phyloP scores from a whole-genome alignment of 768 basidiomycete genomes.

The Pleurotus tuber-regium region DNA sequence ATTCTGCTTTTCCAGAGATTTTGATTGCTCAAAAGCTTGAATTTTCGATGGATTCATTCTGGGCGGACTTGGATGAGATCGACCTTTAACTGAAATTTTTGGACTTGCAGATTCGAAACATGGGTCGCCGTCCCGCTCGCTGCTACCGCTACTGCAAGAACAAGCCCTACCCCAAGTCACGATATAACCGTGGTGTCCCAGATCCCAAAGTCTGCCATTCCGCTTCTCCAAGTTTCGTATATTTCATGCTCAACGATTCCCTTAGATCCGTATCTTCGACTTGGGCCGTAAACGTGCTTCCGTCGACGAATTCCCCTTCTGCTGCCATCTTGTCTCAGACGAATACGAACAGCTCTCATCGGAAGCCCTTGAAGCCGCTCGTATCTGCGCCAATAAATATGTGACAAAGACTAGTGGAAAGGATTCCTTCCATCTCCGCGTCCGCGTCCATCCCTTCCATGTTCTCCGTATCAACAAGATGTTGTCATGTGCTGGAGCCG shows the following conservation, averaged over 20 bases:
- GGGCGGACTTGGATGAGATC: neutral
- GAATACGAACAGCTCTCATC: conserved; percentile 97
- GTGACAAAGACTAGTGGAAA: conserved; percentile 97
- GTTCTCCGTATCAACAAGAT: conserved; percentile 99
- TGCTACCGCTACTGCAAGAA: conserved; percentile 99
- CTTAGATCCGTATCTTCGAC: conserved; percentile 95
- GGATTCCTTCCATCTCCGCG: conserved; percentile 97
- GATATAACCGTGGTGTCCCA: conserved; percentile 98
- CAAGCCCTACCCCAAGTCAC: conserved; percentile 95
- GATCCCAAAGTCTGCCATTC: conserved; percentile 74
- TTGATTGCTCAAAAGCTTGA: neutral
- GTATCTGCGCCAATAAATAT: conserved; percentile 99
- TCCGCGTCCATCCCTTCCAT: conserved; percentile 98
- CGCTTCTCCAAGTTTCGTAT: neutral
- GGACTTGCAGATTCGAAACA: conserved; percentile 36
- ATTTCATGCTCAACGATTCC: neutral
- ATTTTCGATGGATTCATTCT: neutral
- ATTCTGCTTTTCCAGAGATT: no score
- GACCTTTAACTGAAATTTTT: neutral
- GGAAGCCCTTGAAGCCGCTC: conserved; percentile 96
- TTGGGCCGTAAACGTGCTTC: conserved; percentile 93
- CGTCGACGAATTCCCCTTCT: conserved; percentile 98
- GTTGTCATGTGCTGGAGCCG: conserved; percentile 98
- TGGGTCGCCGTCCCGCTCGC: conserved; percentile 97
- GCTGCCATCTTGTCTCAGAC: conserved; percentile 93